These are phyloP conservation scores for Cryptosporidium ubiquitum DNA, from an alignment of 169 alveolate genomes.

Conservation along the genomic window DNA sequence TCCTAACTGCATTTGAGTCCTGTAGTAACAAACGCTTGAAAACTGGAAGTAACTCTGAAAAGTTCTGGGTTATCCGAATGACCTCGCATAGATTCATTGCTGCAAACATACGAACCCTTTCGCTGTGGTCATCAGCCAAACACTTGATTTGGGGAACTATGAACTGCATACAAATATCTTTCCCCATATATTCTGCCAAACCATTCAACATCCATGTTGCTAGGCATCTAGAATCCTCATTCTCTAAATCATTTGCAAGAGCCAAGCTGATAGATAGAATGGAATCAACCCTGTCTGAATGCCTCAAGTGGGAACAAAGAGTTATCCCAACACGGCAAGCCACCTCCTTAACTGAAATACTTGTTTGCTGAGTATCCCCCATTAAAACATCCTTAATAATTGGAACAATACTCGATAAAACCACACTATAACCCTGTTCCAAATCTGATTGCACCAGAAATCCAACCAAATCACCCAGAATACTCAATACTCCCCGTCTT, in stretches of 20 bases:
- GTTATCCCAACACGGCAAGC: slow-evolving; percentile 65
- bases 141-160: slow-evolving; percentile 66
- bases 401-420: slow-evolving; percentile 58
- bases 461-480: slow-evolving; percentile 75
- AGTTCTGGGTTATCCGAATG: slow-evolving; percentile 23
- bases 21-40: slow-evolving; percentile 5
- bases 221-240: slow-evolving; percentile 74
- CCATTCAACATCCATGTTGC: slow-evolving; percentile 74
- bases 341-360: slow-evolving; percentile 38
- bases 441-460: slow-evolving; percentile 74
- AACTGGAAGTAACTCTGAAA: slow-evolving; percentile 18
- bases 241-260: slow-evolving; percentile 67
- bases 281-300: slow-evolving; percentile 50
- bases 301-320: slow-evolving; percentile 63
- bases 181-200: slow-evolving; percentile 70
- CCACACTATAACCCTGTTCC: slow-evolving; percentile 67
- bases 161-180: slow-evolving; percentile 66
- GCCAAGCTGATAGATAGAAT: slow-evolving; percentile 52
- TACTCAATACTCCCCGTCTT: slow-evolving; percentile 49
- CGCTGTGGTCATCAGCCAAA: slow-evolving; percentile 63
- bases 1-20: slow-evolving; percentile 35
- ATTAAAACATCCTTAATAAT: slow-evolving; percentile 41
- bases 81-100: slow-evolving; percentile 66
- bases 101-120: slow-evolving; percentile 41
- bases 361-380: slow-evolving; percentile 5